Conservation (phyloP, 805 yeast species). For the Yarrowia sp. region DNA sequence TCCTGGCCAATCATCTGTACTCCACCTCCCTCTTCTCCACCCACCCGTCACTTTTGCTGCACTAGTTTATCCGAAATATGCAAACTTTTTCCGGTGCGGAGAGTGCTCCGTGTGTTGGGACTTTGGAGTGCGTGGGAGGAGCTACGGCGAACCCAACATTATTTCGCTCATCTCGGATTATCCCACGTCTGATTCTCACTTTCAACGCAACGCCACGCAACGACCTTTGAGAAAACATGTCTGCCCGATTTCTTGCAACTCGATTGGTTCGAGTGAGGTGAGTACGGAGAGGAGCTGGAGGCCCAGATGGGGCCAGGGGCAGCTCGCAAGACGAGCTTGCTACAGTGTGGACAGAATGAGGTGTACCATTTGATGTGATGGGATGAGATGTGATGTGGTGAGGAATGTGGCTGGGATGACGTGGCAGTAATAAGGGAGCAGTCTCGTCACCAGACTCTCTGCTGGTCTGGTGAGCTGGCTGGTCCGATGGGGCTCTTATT, state of each 20-base stretch:
- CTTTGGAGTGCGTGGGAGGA: neutral
- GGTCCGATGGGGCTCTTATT: too few species aligned
- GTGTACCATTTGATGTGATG: too few species aligned
- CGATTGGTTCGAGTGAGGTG: constrained; percentile 21
- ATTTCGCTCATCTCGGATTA: constrained; percentile 23
- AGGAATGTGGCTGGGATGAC: too few species aligned
- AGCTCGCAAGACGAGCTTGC: too few species aligned
- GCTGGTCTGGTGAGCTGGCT: too few species aligned
- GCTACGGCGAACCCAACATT: constrained; percentile 21
- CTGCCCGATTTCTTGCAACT: constrained; percentile 18
- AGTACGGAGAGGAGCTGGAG: neutral
- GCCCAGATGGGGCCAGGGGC: too few species aligned
- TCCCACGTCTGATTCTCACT: neutral
- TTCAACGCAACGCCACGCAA: neutral
- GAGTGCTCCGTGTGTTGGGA: constrained; percentile 16
- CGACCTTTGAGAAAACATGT: constrained; percentile 1
- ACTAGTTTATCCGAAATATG: constrained; percentile 23
- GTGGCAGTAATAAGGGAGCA: too few species aligned
- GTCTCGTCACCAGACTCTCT: too few species aligned
- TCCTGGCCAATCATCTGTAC: neutral
- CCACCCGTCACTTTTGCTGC: neutral
- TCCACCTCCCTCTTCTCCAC: neutral
- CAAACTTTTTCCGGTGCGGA: constrained; percentile 26
- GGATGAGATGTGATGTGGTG: too few species aligned
- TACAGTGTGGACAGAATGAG: too few species aligned